Conservation (phyloP, 164 flowering plant species). For the Dillenia suffruticosa region DNA sequence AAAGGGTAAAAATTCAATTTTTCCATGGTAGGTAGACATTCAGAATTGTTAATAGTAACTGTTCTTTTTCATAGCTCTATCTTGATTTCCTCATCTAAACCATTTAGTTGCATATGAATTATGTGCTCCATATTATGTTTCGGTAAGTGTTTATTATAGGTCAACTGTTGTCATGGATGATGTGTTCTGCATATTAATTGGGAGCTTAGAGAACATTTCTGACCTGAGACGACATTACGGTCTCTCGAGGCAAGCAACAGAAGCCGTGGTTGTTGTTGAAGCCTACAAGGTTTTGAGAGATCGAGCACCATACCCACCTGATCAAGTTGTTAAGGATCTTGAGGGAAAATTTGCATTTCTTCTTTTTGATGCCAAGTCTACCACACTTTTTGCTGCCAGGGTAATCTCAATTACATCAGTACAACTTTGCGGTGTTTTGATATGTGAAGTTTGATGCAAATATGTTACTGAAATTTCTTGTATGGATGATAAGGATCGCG, state of each 20-base stretch:
- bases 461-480: background rate
- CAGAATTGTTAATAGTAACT: too few relatives aligned
- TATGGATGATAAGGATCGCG: constrained; percentile 30
- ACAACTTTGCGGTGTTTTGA: background rate
- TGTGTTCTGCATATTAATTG: constrained; percentile 44
- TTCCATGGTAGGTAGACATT: too few relatives aligned
- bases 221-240: constrained; percentile 43
- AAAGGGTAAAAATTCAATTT: too few relatives aligned
- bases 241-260: constrained; percentile 35
- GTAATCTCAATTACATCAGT: constrained; percentile 15
- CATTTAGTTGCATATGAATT: too few relatives aligned
- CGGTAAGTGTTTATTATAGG: constrained; percentile 13
- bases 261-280: constrained; percentile 44
- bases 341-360: constrained; percentile 53
- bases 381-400: constrained; percentile 32
- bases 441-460: background rate
- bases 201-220: constrained; percentile 35
- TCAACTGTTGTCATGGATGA: constrained; percentile 44
- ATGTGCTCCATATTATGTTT: too few relatives aligned
- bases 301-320: constrained; percentile 58
- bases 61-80: too few relatives aligned
- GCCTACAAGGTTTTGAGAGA: constrained; percentile 49
- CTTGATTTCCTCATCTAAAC: too few relatives aligned
- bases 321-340: constrained; percentile 50
- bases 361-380: constrained; percentile 32